Conservation (phyloP, 306 rosid genomes). For the Vigna nakashimae region DNA sequence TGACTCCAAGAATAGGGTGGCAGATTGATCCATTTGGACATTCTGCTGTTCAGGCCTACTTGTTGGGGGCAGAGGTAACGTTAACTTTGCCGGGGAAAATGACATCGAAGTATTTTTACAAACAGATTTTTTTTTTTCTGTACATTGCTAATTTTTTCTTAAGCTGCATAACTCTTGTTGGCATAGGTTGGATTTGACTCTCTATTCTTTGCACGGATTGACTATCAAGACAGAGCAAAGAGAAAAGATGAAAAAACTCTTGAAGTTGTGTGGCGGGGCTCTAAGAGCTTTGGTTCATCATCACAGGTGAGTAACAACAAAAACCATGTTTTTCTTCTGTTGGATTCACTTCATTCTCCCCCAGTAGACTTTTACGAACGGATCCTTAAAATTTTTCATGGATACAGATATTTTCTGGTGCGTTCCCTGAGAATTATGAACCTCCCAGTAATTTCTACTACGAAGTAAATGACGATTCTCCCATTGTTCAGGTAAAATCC, state of each 20-base stretch:
- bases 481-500: slow-evolving; percentile 70
- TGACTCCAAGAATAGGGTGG: slow-evolving; percentile 84
- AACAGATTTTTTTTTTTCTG: neutral
- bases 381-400: slow-evolving; percentile 24
- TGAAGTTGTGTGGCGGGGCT: slow-evolving; percentile 85
- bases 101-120: slow-evolving; percentile 25
- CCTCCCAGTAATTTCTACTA: slow-evolving; percentile 75
- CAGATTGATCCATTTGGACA: slow-evolving; percentile 96
- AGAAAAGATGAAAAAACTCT: slow-evolving; percentile 72
- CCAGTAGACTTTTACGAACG: neutral
- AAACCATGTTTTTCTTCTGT: neutral
- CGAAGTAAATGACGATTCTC: slow-evolving; percentile 68
- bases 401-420: slow-evolving; percentile 75
- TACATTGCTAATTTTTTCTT: slow-evolving; percentile 16
- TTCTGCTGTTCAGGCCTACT: slow-evolving; percentile 84
- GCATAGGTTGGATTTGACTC: slow-evolving; percentile 79
- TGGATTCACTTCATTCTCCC: slow-evolving; percentile 23
- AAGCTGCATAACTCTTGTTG: slow-evolving; percentile 18
- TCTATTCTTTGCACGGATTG: slow-evolving; percentile 79
- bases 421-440: slow-evolving; percentile 76
- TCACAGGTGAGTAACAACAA: slow-evolving; percentile 60
- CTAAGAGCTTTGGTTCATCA: slow-evolving; percentile 76
- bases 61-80: slow-evolving; percentile 75
- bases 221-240: slow-evolving; percentile 85
- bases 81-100: neutral